Evolutionary conservation across 805 yeast species (phyloP).

Genomic region (Cyberlindnera americana): DNA sequence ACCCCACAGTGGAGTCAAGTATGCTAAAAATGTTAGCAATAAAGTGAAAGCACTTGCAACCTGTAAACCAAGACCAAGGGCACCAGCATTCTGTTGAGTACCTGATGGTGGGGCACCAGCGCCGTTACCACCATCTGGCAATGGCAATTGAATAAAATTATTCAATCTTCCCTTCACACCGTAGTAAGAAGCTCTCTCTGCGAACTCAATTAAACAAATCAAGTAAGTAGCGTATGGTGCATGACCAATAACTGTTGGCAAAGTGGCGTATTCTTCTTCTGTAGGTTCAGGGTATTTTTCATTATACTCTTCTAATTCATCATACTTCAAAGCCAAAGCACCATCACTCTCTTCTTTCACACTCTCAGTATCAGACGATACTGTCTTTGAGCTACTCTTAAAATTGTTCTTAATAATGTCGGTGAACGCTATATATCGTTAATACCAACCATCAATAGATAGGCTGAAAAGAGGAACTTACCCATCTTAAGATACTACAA

Average conservation of each 20-base stretch:
- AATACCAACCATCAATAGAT: no score
- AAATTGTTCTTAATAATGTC: slow-evolving; percentile 6
- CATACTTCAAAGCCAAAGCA: slow-evolving; percentile 1
- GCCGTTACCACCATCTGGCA: slow-evolving; percentile 38
- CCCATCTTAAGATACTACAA: no score
- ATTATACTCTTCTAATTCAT: slow-evolving; percentile 14
- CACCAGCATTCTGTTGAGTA: slow-evolving; percentile 39
- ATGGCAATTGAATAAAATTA: slow-evolving; percentile 66
- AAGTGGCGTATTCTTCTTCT: slow-evolving; percentile 36
- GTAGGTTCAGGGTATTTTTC: slow-evolving; percentile 37
- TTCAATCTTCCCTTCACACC: slow-evolving; percentile 75
- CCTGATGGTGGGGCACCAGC: slow-evolving; percentile 26
- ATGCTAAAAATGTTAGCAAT: slow-evolving; percentile 80
- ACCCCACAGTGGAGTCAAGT: slow-evolving; percentile 73
- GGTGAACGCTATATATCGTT: neutral
- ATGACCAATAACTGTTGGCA: slow-evolving; percentile 40
- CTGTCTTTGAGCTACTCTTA: neutral
- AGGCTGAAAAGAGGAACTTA: no score
- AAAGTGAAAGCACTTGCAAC: slow-evolving; percentile 71
- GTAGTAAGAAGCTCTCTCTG: slow-evolving; percentile 79
- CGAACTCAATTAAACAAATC: slow-evolving; percentile 65
- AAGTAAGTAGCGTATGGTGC: slow-evolving; percentile 49
- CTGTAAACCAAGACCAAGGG: slow-evolving; percentile 54
- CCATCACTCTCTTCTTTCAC: neutral
- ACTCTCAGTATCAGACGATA: slow-evolving; percentile 3